These are phyloP conservation scores for Turritis glabra DNA, from an alignment of 345 rosid genomes.

Conservation along the genomic window DNA sequence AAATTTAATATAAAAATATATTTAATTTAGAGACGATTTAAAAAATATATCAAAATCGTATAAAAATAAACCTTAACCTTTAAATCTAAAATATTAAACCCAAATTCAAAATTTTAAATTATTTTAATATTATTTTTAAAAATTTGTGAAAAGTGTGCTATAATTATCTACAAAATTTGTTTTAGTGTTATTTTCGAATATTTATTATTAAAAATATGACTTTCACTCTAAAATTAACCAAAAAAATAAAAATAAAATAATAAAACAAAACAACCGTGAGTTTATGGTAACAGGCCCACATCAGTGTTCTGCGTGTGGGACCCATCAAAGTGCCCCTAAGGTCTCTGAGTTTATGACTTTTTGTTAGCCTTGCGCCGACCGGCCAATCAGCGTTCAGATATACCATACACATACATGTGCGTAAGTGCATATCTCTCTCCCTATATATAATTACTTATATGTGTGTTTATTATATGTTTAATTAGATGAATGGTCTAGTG, in stretches of 20 bases:
- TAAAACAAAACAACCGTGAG: slow-evolving; percentile 8
- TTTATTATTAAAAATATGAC: slow-evolving; percentile 1
- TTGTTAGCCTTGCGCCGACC: slow-evolving; percentile 42
- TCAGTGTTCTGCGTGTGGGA: slow-evolving; percentile 28
- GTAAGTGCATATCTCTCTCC: neutral
- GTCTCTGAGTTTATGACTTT: slow-evolving; percentile 11
- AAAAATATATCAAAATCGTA: no score
- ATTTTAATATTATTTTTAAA: no score
- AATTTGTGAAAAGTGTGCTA: no score
- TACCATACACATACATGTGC: slow-evolving; percentile 14
- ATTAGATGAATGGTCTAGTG: neutral
- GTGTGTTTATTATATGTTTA: slow-evolving; percentile 26
- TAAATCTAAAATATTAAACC: no score
- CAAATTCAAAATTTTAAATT: no score
- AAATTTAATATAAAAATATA: no score
- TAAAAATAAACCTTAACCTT: no score
- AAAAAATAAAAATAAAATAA: neutral
- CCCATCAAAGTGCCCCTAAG: slow-evolving; percentile 4
- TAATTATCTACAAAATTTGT: no score
- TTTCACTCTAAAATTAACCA: neutral
- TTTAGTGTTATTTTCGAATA: no score
- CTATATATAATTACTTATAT: neutral
- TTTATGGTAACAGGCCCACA: slow-evolving; percentile 16
- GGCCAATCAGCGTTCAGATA: slow-evolving; percentile 35
- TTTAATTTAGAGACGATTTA: no score